phyloP scores from a whole-genome alignment of 108 stramenopile genomes.

The Conticribra guillardii region DNA sequence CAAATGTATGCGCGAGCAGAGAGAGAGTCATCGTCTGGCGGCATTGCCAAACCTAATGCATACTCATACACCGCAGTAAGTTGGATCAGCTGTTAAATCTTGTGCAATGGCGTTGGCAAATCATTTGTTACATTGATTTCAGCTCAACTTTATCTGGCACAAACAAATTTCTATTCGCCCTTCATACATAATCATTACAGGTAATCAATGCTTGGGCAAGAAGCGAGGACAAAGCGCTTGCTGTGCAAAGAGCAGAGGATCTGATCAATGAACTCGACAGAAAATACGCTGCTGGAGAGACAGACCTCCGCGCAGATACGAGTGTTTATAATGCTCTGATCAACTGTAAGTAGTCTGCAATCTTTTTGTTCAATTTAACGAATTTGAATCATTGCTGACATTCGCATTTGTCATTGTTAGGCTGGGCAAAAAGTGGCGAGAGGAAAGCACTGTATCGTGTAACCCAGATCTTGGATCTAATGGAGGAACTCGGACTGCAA shows the following conservation, averaged over 20 bases:
- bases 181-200: conserved; percentile 8
- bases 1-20: conserved; percentile 27
- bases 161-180: too few species aligned
- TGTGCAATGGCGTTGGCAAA: too few species aligned
- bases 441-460: conserved; percentile 39
- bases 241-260: conserved; percentile 34
- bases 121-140: too few species aligned
- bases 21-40: conserved; percentile 1
- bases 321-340: conserved; percentile 44
- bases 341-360: conserved; percentile 17
- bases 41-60: conserved; percentile 24
- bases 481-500: conserved; percentile 44
- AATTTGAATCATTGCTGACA: neutral
- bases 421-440: conserved; percentile 44
- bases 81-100: too few species aligned
- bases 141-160: too few species aligned
- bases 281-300: conserved; percentile 38
- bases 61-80: conserved; percentile 38
- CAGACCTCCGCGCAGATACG: conserved; percentile 28
- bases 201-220: conserved; percentile 36
- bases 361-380: neutral
- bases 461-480: conserved; percentile 25
- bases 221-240: conserved; percentile 33
- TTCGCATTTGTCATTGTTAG: conserved; percentile 2
- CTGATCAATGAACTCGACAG: conserved; percentile 38